Evolutionary conservation across 2,329 filamentous ascomycete genomes (phyloP).

Genomic region (Botrytis galanthina): DNA sequence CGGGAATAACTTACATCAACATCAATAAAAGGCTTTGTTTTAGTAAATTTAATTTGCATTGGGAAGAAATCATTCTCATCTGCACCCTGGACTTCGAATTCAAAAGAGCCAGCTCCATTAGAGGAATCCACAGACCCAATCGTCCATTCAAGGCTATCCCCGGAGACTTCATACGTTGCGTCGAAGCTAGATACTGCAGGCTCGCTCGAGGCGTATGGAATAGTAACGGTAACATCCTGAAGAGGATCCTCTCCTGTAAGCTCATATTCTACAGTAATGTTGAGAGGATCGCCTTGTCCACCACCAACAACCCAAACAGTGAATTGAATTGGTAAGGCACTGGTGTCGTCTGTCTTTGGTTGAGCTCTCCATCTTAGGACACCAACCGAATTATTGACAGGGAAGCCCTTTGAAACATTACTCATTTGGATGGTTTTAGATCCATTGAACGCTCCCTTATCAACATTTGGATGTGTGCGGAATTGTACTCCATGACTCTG

Average conservation of each 20-base stretch:
- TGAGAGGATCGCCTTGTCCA: conserved; percentile 74
- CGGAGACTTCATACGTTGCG: conserved; percentile 88
- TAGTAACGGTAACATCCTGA: conserved; percentile 80
- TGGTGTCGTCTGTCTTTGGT: conserved; percentile 75
- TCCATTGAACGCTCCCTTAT: conserved; percentile 81
- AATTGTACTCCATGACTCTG: conserved; percentile 84
- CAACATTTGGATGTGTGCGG: conserved; percentile 94
- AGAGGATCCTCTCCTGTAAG: conserved; percentile 76
- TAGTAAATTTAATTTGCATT: conserved; percentile 88
- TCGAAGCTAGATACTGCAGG: conserved; percentile 91
- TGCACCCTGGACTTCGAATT: conserved; percentile 86
- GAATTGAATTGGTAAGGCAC: conserved; percentile 87
- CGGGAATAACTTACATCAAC: conserved; percentile 70
- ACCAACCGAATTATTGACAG: conserved; percentile 88
- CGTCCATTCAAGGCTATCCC: conserved; percentile 90
- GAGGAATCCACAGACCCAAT: conserved; percentile 82
- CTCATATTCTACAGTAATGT: conserved; percentile 94
- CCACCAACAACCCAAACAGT: conserved; percentile 97
- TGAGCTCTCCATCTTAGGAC: conserved; percentile 90
- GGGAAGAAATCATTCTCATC: conserved; percentile 97
- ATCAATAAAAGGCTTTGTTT: conserved; percentile 81
- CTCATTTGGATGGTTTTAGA: conserved; percentile 85
- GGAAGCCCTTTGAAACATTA: conserved; percentile 85
- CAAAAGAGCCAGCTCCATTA: conserved; percentile 82
- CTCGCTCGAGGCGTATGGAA: conserved; percentile 82